Conservation (phyloP, 2,329 filamentous ascomycete species). For the Magnaporthiopsis rhizophila region DNA sequence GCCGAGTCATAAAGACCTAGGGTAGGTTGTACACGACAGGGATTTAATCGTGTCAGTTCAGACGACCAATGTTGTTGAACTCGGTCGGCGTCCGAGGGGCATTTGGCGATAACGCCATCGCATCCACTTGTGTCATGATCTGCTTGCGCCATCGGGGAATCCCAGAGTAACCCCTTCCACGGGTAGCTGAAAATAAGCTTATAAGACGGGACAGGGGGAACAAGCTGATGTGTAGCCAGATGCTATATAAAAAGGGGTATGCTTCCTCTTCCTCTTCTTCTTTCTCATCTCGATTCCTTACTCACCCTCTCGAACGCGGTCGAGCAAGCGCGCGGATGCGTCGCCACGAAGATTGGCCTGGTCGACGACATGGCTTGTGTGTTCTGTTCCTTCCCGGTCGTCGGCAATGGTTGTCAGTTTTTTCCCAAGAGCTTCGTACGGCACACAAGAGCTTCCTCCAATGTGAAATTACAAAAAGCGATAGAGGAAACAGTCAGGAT, state of each 20-base stretch:
- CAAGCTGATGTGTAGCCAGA: background rate
- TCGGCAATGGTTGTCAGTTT: background rate
- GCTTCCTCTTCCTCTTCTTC: too few relatives aligned
- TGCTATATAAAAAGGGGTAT: constrained; percentile 3
- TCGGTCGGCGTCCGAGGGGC: too few relatives aligned
- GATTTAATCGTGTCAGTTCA: background rate
- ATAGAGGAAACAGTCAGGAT: background rate
- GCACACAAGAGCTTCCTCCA: background rate
- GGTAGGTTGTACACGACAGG: background rate
- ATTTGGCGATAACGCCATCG: background rate
- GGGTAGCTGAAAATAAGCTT: background rate
- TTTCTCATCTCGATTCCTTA: constrained; percentile 12
- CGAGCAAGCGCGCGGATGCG: constrained; percentile 89
- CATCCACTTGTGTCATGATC: background rate
- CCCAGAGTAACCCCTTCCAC: background rate
- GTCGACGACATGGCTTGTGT: background rate
- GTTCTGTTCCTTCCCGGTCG: background rate
- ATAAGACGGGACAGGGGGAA: background rate
- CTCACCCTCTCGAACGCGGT: constrained; percentile 92
- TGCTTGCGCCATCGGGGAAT: background rate
- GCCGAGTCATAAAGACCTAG: constrained; percentile 96
- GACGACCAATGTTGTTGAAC: background rate
- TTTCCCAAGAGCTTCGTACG: constrained; percentile 3
- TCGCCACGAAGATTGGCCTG: constrained; percentile 76
- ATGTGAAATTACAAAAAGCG: background rate